A percentile compares a stretch with the other conserved stretches of the same genome.
Conservation (phyloP, 768 basidiomycete genomes). For the Russula compacta region DNA sequence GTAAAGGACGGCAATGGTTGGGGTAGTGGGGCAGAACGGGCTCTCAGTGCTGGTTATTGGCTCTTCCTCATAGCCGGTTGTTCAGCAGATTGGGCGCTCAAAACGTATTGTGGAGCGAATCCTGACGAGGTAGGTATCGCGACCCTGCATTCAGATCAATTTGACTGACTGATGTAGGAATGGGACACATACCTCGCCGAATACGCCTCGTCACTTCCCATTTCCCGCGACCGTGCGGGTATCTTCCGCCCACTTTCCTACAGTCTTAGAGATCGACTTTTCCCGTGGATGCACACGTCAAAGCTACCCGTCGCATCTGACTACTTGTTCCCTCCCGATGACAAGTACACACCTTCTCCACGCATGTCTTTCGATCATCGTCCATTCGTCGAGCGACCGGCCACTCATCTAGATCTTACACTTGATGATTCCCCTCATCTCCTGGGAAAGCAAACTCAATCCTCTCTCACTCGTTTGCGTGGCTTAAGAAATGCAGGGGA, state of each 20-base stretch:
- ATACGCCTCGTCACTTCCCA: constrained; percentile 46
- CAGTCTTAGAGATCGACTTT: constrained; percentile 41
- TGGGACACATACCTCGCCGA: constrained; percentile 61
- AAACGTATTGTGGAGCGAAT: constrained; percentile 49
- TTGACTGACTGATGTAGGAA: constrained; percentile 33
- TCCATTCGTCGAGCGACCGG: not conserved
- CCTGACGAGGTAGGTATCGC: constrained; percentile 48
- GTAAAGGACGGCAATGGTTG: constrained; percentile 37
- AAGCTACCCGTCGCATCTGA: constrained; percentile 3
- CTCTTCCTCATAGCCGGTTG: constrained; percentile 42
- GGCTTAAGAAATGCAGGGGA: constrained; percentile 9
- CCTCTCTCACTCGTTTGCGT: constrained; percentile 5
- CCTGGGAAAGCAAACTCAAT: not conserved
- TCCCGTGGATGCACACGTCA: constrained; percentile 23
- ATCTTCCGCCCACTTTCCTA: constrained; percentile 45
- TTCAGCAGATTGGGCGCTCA: constrained; percentile 46
- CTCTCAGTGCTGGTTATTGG: constrained; percentile 47
- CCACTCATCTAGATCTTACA: not conserved
- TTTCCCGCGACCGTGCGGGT: constrained; percentile 40
- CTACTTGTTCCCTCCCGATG: constrained; percentile 4
- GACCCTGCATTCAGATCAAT: not conserved
- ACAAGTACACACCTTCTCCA: constrained; percentile 2
- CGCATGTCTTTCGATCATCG: constrained; percentile 2
- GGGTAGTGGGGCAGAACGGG: constrained; percentile 49
- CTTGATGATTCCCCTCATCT: not conserved